phyloP scores from a whole-genome alignment of 352 stramenopile genomes.

The Peronospora destructor region DNA sequence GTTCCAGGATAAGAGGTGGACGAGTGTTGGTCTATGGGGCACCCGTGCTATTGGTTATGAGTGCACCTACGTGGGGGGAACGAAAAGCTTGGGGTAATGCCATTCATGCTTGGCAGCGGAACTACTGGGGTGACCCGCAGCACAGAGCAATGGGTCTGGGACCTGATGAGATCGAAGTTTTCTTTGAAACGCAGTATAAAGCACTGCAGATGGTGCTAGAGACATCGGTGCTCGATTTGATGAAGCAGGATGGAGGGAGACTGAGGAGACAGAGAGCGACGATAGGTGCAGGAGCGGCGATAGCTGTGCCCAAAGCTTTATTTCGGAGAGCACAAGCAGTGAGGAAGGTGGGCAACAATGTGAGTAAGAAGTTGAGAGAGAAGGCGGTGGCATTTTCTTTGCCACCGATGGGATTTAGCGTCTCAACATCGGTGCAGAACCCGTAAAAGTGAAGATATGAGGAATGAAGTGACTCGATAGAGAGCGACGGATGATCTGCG shows the following conservation, averaged over 20 bases:
- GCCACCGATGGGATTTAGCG: slow-evolving; percentile 57
- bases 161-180: slow-evolving; percentile 58
- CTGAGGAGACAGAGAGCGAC: slow-evolving; percentile 19
- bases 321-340: slow-evolving; percentile 53
- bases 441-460: slow-evolving; percentile 13
- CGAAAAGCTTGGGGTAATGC: slow-evolving; percentile 82
- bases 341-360: slow-evolving; percentile 45
- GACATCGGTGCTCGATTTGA: slow-evolving; percentile 11
- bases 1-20: slow-evolving; percentile 65
- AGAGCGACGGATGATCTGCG: neutral
- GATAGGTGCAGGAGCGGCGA: slow-evolving; percentile 12
- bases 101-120: slow-evolving; percentile 81
- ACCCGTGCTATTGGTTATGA: slow-evolving; percentile 51
- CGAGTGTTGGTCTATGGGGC: slow-evolving; percentile 55
- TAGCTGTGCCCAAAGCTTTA: slow-evolving; percentile 38
- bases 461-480: neutral
- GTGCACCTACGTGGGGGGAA: slow-evolving; percentile 63
- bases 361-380: slow-evolving; percentile 64
- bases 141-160: slow-evolving; percentile 41
- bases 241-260: slow-evolving; percentile 12
- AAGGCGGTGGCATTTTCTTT: slow-evolving; percentile 66
- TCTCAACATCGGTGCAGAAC: slow-evolving; percentile 54
- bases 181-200: slow-evolving; percentile 64
- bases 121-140: slow-evolving; percentile 80
- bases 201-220: slow-evolving; percentile 45